phyloP scores from a whole-genome alignment of 495 filamentous ascomycete genomes.

The Xylaria castorea region DNA sequence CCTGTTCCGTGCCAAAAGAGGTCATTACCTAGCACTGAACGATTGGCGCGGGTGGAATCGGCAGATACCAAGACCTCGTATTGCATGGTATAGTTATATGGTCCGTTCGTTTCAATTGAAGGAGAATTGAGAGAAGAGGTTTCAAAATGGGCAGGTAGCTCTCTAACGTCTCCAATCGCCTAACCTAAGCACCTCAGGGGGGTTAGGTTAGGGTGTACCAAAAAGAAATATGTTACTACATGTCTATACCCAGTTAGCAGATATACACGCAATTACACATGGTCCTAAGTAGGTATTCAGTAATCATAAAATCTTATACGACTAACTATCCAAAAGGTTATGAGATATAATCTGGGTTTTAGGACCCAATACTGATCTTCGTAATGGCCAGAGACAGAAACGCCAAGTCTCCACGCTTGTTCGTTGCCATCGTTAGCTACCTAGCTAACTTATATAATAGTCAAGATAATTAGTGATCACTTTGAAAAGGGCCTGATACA shows the following conservation, averaged over 20 bases:
- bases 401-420: neutral
- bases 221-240: too few species aligned
- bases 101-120: slow-evolving; percentile 8
- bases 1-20: slow-evolving; percentile 16
- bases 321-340: neutral
- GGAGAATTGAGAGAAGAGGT: neutral
- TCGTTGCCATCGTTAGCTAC: neutral
- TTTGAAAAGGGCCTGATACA: neutral
- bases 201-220: too few species aligned
- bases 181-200: too few species aligned
- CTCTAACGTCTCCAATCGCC: too few species aligned
- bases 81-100: neutral
- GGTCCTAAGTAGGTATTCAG: neutral
- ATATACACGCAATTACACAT: too few species aligned
- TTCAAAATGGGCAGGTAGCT: too few species aligned
- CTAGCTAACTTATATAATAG: too few species aligned
- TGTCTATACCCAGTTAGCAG: too few species aligned
- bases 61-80: slow-evolving; percentile 14
- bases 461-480: neutral
- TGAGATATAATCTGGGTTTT: neutral
- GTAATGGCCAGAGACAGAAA: neutral
- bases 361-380: neutral
- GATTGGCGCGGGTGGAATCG: slow-evolving; percentile 12
- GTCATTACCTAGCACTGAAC: neutral
- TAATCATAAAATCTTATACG: neutral